Conservation (phyloP, 2,329 filamentous ascomycete species). For the Paecilomyces niveus region DNA sequence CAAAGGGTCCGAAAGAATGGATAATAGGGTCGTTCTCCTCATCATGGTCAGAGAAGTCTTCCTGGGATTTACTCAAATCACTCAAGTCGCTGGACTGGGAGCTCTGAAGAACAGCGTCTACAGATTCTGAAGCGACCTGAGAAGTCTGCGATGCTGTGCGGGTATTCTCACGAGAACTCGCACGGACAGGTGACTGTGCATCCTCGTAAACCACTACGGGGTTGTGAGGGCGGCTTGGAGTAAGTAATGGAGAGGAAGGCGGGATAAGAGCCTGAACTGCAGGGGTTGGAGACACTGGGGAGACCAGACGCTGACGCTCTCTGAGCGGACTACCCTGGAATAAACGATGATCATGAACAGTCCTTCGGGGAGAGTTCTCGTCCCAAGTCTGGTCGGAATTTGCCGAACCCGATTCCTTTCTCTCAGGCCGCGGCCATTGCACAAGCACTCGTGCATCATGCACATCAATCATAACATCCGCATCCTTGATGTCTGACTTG, state of each 20-base stretch:
- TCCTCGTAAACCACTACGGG: constrained; percentile 66
- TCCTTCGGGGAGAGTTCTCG: constrained; percentile 37
- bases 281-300: constrained; percentile 69
- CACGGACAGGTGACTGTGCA: constrained; percentile 49
- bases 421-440: constrained; percentile 66
- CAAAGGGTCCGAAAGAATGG: constrained; percentile 86
- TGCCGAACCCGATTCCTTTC: constrained; percentile 41
- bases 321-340: constrained; percentile 43
- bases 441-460: constrained; percentile 86
- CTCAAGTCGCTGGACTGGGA: constrained; percentile 27
- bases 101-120: constrained; percentile 20
- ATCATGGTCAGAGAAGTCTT: constrained; percentile 70
- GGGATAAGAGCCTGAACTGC: constrained; percentile 40
- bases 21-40: constrained; percentile 94
- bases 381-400: constrained; percentile 68
- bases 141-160: constrained; percentile 24
- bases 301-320: constrained; percentile 58
- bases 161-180: constrained; percentile 1
- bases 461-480: constrained; percentile 91
- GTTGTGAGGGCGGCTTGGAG: constrained; percentile 37
- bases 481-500: constrained; percentile 77
- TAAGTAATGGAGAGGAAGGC: constrained; percentile 36
- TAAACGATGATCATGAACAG: constrained; percentile 17
- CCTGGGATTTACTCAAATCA: constrained; percentile 33
- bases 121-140: constrained; percentile 24